A percentile compares a stretch with the other conserved stretches of the same genome.
phyloP scores from a whole-genome alignment of 2,329 filamentous ascomycete genomes.

The Dothistroma pini region DNA sequence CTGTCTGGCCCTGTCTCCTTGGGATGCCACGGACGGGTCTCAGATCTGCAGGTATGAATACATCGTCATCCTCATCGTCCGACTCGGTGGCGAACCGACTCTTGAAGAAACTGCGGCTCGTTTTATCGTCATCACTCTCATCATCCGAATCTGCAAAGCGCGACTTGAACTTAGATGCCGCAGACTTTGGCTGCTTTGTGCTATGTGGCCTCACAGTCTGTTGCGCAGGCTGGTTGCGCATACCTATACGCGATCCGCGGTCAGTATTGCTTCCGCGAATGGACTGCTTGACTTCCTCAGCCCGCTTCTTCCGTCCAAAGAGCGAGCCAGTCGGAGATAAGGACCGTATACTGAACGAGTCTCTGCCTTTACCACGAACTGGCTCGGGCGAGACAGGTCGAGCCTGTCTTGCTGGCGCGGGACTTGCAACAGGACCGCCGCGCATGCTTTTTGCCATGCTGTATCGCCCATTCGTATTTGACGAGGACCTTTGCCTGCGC shows the following conservation, averaged over 20 bases:
- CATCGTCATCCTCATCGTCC: conserved; percentile 52
- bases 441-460: conserved; percentile 75
- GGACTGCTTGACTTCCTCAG: conserved; percentile 26
- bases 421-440: conserved; percentile 39
- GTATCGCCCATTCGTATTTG: conserved; percentile 47
- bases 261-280: conserved; percentile 29
- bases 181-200: conserved; percentile 4
- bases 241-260: conserved; percentile 18
- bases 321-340: conserved; percentile 62
- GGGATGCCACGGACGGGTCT: conserved; percentile 60
- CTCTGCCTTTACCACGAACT: conserved; percentile 22
- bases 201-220: conserved; percentile 10
- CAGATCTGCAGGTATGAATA: conserved; percentile 36
- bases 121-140: conserved; percentile 38
- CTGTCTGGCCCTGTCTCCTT: conserved; percentile 51
- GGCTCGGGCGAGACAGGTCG: conserved; percentile 42
- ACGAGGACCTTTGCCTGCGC: conserved; percentile 36
- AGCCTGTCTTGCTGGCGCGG: conserved; percentile 32
- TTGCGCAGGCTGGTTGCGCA: conserved; percentile 18
- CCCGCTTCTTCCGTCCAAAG: conserved; percentile 37
- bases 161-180: conserved; percentile 40
- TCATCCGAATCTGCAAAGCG: conserved; percentile 72
- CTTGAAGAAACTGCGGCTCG: conserved; percentile 34
- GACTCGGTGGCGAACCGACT: conserved; percentile 48
- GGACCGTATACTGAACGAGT: conserved; percentile 61